These are phyloP conservation scores for Aaosphaeria pasadenensis DNA, from an alignment of 2,329 filamentous ascomycete species.

Conservation along the genomic window DNA sequence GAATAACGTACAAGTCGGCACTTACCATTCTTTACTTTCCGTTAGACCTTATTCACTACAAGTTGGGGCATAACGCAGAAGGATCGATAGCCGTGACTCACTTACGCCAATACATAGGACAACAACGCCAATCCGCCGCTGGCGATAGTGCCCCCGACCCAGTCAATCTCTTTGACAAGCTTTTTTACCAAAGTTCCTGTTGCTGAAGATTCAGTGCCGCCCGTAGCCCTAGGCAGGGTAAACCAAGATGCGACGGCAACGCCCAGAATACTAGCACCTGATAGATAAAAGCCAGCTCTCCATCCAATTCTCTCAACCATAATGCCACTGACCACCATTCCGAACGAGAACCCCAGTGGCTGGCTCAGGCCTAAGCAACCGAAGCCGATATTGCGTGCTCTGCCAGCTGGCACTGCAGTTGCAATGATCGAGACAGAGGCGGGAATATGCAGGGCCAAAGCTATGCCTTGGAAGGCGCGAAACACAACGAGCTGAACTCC, in stretches of 20 bases:
- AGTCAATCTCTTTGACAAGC: conserved; percentile 21
- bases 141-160: conserved; percentile 22
- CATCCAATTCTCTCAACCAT: conserved; percentile 48
- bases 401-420: conserved; percentile 16
- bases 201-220: conserved; percentile 21
- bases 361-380: conserved; percentile 45
- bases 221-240: conserved; percentile 18
- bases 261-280: conserved; percentile 24
- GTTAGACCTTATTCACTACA: neutral
- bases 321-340: conserved; percentile 50
- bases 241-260: conserved; percentile 27
- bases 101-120: conserved; percentile 24
- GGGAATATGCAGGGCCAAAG: conserved; percentile 46
- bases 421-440: conserved; percentile 47
- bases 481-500: conserved; percentile 43
- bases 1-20: conserved; percentile 8
- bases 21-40: conserved; percentile 1
- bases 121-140: conserved; percentile 19
- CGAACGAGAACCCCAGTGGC: conserved; percentile 50
- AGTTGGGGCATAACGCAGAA: neutral
- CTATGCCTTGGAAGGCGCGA: conserved; percentile 46
- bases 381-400: conserved; percentile 29
- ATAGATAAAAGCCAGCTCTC: conserved; percentile 47
- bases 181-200: conserved; percentile 5
- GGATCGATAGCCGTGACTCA: neutral